Evolutionary conservation across 75 land plant genomes (phyloP).

Genomic region (Larix kaempferi): DNA sequence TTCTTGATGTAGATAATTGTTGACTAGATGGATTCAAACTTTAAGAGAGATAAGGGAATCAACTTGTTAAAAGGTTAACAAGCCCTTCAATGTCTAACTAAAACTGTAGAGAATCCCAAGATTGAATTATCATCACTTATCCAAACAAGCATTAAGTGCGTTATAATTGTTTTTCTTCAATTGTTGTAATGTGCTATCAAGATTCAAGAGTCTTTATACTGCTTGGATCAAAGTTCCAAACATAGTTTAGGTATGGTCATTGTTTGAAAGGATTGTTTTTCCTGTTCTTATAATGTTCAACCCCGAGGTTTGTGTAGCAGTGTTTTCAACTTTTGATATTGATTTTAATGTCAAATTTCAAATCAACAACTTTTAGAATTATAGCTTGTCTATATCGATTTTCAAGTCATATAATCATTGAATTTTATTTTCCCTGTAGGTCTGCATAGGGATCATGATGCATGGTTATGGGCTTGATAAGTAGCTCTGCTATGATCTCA

Average conservation of each 20-base stretch:
- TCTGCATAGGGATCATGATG: conserved; percentile 99
- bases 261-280: background rate
- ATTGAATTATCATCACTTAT: conserved; percentile 55
- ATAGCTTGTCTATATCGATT: background rate
- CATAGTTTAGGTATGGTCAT: conserved; percentile 79
- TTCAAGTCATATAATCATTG: background rate
- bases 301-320: background rate
- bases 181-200: too few species aligned
- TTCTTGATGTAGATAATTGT: conserved; percentile 59
- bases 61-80: conserved; percentile 50
- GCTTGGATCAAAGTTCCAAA: conserved; percentile 61
- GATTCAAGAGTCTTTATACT: conserved; percentile 48
- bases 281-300: too few species aligned
- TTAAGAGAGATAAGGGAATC: conserved; percentile 39
- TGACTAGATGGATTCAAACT: conserved; percentile 41
- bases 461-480: conserved; percentile 93
- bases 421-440: conserved; percentile 36
- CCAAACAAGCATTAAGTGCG: conserved; percentile 49
- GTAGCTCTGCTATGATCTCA: conserved; percentile 70
- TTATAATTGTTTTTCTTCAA: too few species aligned
- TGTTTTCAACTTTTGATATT: background rate
- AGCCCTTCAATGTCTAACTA: conserved; percentile 51
- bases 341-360: background rate
- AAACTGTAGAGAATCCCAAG: conserved; percentile 64
- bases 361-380: background rate